These are phyloP conservation scores for Pichia norvegensis DNA, from an alignment of 1,139 yeast species.

Conservation along the genomic window DNA sequence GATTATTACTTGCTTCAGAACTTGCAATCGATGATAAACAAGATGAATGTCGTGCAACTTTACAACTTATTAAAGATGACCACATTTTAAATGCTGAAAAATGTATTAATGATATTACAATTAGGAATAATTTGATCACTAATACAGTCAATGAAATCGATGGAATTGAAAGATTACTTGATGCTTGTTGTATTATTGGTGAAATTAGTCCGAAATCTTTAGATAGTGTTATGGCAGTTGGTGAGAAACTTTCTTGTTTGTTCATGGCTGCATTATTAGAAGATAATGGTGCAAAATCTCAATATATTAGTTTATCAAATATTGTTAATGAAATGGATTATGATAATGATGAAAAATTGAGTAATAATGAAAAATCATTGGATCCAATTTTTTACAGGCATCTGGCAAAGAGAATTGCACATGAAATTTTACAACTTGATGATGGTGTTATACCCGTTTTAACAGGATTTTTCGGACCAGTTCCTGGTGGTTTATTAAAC, in stretches of 20 bases:
- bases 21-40: conserved; percentile 48
- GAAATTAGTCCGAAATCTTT: conserved; percentile 84
- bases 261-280: conserved; percentile 81
- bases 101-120: conserved; percentile 38
- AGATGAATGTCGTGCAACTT: conserved; percentile 42
- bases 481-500: conserved; percentile 88
- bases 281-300: conserved; percentile 70
- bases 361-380: conserved; percentile 27
- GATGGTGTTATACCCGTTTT: conserved; percentile 69
- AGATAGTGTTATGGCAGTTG: conserved; percentile 86
- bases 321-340: conserved; percentile 34
- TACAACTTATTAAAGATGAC: conserved; percentile 64
- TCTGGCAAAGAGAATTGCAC: conserved; percentile 54
- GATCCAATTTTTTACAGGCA: conserved; percentile 63
- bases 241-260: conserved; percentile 85
- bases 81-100: conserved; percentile 68
- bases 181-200: conserved; percentile 86
- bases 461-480: conserved; percentile 90
- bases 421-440: conserved; percentile 39
- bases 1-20: conserved; percentile 75
- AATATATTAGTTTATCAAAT: conserved; percentile 70
- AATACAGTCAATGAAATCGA: conserved; percentile 61
- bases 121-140: conserved; percentile 42
- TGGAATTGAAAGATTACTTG: conserved; percentile 58
- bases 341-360: conserved; percentile 31